Evolutionary conservation across 2,329 filamentous ascomycete species (phyloP).

Genomic region (Neofusicoccum umdonicola): DNA sequence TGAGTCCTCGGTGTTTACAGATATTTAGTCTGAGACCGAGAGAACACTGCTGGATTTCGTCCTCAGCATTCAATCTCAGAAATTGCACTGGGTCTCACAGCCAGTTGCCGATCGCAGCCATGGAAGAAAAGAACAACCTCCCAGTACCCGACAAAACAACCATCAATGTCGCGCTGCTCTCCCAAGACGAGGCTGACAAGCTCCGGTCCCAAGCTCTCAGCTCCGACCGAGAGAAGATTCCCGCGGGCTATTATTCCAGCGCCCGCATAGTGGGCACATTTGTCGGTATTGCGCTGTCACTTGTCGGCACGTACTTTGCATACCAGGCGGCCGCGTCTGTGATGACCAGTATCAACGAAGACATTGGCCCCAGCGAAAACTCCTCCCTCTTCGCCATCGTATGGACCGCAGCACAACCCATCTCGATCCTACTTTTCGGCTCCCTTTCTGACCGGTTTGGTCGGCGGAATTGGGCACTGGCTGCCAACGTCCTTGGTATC

Average conservation of each 20-base stretch:
- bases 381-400: conserved; percentile 31
- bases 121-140: background rate
- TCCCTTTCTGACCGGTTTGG: conserved; percentile 29
- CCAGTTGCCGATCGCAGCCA: background rate
- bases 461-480: conserved; percentile 27
- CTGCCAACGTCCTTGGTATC: conserved; percentile 23
- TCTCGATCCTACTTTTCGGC: conserved; percentile 27
- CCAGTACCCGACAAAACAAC: background rate
- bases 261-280: conserved; percentile 21
- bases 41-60: too few relatives aligned
- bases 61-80: background rate
- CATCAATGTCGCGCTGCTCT: background rate
- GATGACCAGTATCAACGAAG: conserved; percentile 24
- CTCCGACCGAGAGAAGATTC: conserved; percentile 17
- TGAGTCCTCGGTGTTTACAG: too few relatives aligned
- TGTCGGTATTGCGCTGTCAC: conserved; percentile 20
- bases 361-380: conserved; percentile 28
- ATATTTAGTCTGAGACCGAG: background rate
- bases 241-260: conserved; percentile 20
- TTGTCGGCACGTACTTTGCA: conserved; percentile 23
- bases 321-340: conserved; percentile 21
- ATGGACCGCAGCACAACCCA: conserved; percentile 25
- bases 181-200: conserved; percentile 20
- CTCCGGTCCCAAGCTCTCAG: conserved; percentile 19
- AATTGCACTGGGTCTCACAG: background rate